Percentiles rank a stretch among this genome's conserved stretches.
Evolutionary conservation across 2,329 filamentous ascomycete species (phyloP).

Genomic region (Neonectria coccinea): DNA sequence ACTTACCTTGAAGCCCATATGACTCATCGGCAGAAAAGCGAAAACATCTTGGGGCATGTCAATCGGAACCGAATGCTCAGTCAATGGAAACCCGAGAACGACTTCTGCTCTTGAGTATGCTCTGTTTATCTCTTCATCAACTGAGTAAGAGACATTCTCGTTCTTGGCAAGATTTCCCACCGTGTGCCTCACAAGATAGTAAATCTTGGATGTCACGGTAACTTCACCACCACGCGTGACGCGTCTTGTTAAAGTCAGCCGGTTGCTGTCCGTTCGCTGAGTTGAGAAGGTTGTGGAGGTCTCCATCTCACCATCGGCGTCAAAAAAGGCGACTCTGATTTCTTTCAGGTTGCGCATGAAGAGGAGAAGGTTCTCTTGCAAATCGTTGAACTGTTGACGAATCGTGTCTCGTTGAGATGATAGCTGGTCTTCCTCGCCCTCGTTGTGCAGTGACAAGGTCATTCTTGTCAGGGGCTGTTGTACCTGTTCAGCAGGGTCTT

Average conservation of each 20-base stretch:
- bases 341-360: conserved; percentile 15
- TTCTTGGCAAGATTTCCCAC: conserved; percentile 4
- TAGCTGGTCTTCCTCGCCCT: conserved; percentile 1
- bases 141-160: conserved; percentile 4
- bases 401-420: conserved; percentile 5
- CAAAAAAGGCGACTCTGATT: conserved; percentile 6
- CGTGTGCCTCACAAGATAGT: neutral
- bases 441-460: conserved; percentile 1
- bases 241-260: neutral
- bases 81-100: conserved; percentile 1
- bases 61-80: neutral
- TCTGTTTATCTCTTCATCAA: neutral
- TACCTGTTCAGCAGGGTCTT: neutral
- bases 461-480: conserved; percentile 5
- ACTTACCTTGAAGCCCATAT: conserved; percentile 10
- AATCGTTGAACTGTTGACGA: conserved; percentile 9
- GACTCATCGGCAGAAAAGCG: conserved; percentile 10
- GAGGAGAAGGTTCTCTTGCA: conserved; percentile 9
- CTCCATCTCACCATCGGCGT: neutral
- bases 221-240: neutral
- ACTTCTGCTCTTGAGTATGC: neutral
- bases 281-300: conserved; percentile 4
- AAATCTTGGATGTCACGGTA: conserved; percentile 3
- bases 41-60: conserved; percentile 6
- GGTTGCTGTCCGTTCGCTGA: neutral